Evolutionary conservation across 2,329 filamentous ascomycete species (phyloP).

Genomic region (Akanthomyces muscarius): DNA sequence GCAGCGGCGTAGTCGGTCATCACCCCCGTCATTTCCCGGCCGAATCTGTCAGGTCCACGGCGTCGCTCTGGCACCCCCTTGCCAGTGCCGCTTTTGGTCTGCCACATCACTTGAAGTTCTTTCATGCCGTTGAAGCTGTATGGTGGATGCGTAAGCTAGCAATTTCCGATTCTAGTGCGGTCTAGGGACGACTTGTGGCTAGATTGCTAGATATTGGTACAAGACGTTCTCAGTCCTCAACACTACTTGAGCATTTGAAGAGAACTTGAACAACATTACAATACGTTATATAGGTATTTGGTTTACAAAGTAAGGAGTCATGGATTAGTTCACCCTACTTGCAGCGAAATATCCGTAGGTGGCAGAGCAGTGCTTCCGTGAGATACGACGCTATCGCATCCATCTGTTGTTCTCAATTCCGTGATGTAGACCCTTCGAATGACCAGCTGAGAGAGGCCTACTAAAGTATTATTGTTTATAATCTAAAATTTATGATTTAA

Average conservation of each 20-base stretch:
- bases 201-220: too few species aligned
- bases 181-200: too few species aligned
- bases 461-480: background rate
- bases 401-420: background rate
- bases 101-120: background rate
- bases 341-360: background rate
- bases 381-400: background rate
- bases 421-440: background rate
- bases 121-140: background rate
- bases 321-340: background rate
- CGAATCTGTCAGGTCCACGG: constrained; percentile 5
- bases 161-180: too few species aligned
- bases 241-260: too few species aligned
- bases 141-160: too few species aligned
- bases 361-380: background rate
- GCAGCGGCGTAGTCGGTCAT: background rate
- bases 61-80: background rate
- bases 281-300: too few species aligned
- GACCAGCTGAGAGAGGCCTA: background rate
- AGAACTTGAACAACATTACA: too few species aligned
- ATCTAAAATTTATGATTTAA: background rate
- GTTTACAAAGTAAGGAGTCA: too few species aligned
- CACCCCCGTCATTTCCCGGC: background rate
- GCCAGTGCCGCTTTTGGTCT: background rate
- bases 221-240: too few species aligned